Base-by-base conservation (phyloP, 1,284 basidiomycete species). In the Fomitopsis betulina region DNA sequence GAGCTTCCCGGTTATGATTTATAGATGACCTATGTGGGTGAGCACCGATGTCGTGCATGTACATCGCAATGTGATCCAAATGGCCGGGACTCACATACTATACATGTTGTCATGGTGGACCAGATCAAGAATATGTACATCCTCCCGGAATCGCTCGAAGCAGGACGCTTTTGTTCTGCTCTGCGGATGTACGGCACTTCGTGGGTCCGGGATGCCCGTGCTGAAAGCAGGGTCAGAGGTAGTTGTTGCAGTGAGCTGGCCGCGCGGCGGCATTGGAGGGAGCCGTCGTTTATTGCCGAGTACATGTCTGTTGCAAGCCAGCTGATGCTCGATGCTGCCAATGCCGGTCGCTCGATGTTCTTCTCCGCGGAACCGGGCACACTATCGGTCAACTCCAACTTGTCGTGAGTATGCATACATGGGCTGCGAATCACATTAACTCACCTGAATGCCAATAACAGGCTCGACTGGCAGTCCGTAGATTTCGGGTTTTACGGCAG, bases 61-160 rank as follows among this genome's bases (percentile, higher is more conserved):
- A 5, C 5, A n/a, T n/a, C n/a, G n/a, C n/a, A 30, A 30, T 30
- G 27, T 8, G 8, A 30, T 2, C 2, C 2, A 8, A 8, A 30
- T 30, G 27, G 27, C 27, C 27, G 27, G 27, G 27, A 30, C 27
- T 30, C 27, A 30, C 27, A 30, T 30, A n/a, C 27, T 30, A 30
- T 8, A n/a, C n/a, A n/a, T 42, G 6, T 19, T 10, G 56, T 12
- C 35, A 37, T 47, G 30, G n/a, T 27, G 21, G 27, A 19, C 27
- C 45, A 71, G 71, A 67, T 73, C 39, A 61, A 70, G 42, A 70
- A 69, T 39, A 66, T 74, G 8, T 66, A 72, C 40, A 58, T 69
- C 39, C 45, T 75, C 9, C 65, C 70, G 5, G 52, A 50, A 19
- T 56, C 54, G n/a, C 47, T 74, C 3, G 62, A 71, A 42, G 3